Evolutionary conservation across 1,284 basidiomycete species (phyloP), one percentile per base, ranked within the genome.

Genomic region (Sporisorium exsertum): DNA sequence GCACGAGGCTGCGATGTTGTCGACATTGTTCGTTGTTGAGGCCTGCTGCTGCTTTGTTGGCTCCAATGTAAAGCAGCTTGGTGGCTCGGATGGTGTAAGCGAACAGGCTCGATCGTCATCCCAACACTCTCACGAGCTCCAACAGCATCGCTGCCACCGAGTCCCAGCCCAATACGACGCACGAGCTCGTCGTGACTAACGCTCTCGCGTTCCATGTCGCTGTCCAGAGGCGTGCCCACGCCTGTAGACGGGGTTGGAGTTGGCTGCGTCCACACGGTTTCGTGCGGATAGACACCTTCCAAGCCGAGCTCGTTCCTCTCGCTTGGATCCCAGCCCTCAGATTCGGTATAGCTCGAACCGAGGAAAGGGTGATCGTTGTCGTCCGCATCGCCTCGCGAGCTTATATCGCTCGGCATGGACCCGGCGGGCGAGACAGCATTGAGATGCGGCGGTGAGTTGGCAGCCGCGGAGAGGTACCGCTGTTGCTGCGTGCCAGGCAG

Each of bases 401-500:
- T 64, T 43, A 80, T 63, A 26, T 81, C 79, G 33, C 65, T 70
- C 12, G 79, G 79, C 78, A 81, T 80, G 15, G 78, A 80, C 8
- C 79, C 79, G 0, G 72, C 71, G 1, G 78, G 74, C n/a, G 66
- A 72, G 3, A 73, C 67, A 32, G 72, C 57, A 22, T 75, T 75
- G 22, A 75, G 59, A 47, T 75, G 72, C 59, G 72, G 72, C 33
- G 72, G 72, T 26, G 72, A 75, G 27, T 75, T 58, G 26, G 50
- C 37, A 20, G 42, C 43, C 2, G 40, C 33, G 13, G 58, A 29
- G 9, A 58, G 47, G 29, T 49, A 55, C 5, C 51, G 42, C 6
- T 58, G 45, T 13, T 64, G 58, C 5, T 64, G 47, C 5, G 7
- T 6, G 5, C 7, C 27, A 1, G 64, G 61, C 32, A 73, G 58